Evolutionary conservation across 2,329 filamentous ascomycete species (phyloP).

Genomic region (Curvularia lunata): DNA sequence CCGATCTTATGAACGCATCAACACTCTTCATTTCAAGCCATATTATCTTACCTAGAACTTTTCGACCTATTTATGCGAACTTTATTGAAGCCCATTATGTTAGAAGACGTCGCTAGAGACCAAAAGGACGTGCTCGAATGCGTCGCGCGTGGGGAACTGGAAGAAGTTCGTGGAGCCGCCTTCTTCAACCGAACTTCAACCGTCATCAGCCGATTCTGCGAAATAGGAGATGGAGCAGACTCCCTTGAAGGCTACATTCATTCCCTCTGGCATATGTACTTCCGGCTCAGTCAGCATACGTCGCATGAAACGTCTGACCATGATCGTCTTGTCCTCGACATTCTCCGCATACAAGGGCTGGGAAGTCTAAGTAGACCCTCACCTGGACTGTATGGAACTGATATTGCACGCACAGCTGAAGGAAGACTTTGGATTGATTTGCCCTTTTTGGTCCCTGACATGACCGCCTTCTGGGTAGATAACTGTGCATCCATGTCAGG

Average conservation of each 20-base stretch:
- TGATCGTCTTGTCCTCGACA: conserved; percentile 17
- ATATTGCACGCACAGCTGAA: conserved; percentile 9
- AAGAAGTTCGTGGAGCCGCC: conserved; percentile 6
- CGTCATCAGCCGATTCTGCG: conserved; percentile 12
- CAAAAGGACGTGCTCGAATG: conserved; percentile 8
- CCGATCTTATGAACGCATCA: no score
- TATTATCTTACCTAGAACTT: no score
- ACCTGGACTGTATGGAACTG: conserved; percentile 13
- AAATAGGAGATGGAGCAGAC: conserved; percentile 12
- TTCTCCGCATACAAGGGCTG: conserved; percentile 12
- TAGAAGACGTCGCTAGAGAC: conserved; percentile 1
- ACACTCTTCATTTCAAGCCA: no score
- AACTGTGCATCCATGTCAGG: neutral
- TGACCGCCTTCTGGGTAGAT: neutral
- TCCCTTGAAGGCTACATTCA: conserved; percentile 16
- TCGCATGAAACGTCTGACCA: conserved; percentile 13
- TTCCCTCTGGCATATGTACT: conserved; percentile 17
- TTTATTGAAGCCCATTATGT: conserved; percentile 5
- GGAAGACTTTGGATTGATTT: neutral
- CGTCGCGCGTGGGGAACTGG: conserved; percentile 10
- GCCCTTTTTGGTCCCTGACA: neutral
- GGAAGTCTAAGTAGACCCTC: conserved; percentile 17
- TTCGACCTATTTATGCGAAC: no score
- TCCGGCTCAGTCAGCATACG: conserved; percentile 1
- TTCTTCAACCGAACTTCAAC: conserved; percentile 14